These are phyloP conservation scores for Geotrichum restrictum DNA, from an alignment of 1,139 yeast species.

Conservation along the genomic window DNA sequence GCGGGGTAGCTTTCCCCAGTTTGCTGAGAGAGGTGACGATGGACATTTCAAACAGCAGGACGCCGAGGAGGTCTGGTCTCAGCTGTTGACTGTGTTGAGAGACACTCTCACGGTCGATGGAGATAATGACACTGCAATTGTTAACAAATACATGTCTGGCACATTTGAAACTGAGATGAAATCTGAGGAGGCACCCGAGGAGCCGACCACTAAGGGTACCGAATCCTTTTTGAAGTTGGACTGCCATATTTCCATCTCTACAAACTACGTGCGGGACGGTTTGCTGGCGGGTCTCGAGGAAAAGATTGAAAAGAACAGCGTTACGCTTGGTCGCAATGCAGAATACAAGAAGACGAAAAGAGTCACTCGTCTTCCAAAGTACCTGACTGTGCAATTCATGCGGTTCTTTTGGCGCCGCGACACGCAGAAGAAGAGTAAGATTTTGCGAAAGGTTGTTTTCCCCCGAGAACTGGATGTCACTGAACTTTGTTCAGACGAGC, in stretches of 20 bases:
- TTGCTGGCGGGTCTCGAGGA: conserved; percentile 71
- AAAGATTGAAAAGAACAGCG: conserved; percentile 70
- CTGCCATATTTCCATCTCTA: conserved; percentile 81
- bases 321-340: conserved; percentile 64
- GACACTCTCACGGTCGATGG: conserved; percentile 24
- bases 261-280: conserved; percentile 89
- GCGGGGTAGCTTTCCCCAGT: conserved; percentile 66
- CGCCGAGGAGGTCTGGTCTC: conserved; percentile 94
- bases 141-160: conserved; percentile 61
- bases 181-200: conserved; percentile 56
- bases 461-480: conserved; percentile 89
- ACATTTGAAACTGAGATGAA: conserved; percentile 59
- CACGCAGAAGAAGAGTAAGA: conserved; percentile 84
- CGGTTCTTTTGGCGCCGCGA: conserved; percentile 96
- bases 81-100: conserved; percentile 56
- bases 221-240: conserved; percentile 68
- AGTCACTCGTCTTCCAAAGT: conserved; percentile 79
- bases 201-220: conserved; percentile 45
- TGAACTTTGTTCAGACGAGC: conserved; percentile 74
- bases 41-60: conserved; percentile 92
- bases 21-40: conserved; percentile 63
- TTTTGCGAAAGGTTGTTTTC: conserved; percentile 86
- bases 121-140: conserved; percentile 31
- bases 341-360: conserved; percentile 64
- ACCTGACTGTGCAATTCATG: conserved; percentile 84